Percentiles rank a stretch among this genome's conserved stretches.
Evolutionary conservation across 192 early-diverging fungal species (phyloP).

Genomic region (Umbelopsis vinacea): DNA sequence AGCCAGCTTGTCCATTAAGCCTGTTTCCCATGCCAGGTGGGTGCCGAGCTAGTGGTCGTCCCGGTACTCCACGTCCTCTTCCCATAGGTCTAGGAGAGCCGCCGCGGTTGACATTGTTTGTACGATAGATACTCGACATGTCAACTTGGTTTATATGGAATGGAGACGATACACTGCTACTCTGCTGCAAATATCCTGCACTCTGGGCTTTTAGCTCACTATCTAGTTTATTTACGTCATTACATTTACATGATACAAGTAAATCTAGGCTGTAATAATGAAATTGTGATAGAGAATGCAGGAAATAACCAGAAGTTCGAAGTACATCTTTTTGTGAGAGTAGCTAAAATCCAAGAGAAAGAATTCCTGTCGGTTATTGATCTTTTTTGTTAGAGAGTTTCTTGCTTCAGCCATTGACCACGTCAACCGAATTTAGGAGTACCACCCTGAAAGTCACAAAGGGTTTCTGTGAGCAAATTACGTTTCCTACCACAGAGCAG

Average conservation of each 20-base stretch:
- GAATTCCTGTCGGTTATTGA: too few species aligned
- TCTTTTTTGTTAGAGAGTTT: too few species aligned
- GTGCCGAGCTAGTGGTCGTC: constrained; percentile 1
- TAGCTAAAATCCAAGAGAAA: too few species aligned
- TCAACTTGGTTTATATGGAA: background rate
- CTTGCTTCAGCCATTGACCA: too few species aligned
- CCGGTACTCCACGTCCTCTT: constrained; percentile 20
- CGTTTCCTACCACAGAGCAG: too few species aligned
- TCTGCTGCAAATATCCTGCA: background rate
- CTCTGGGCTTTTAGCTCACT: background rate
- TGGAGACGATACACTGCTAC: background rate
- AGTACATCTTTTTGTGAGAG: too few species aligned
- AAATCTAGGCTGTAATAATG: too few species aligned
- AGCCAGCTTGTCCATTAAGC: background rate
- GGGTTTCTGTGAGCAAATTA: too few species aligned
- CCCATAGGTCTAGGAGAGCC: constrained; percentile 8
- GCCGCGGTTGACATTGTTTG: constrained; percentile 16
- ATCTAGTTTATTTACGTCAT: background rate
- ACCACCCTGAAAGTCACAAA: too few species aligned
- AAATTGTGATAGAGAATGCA: too few species aligned
- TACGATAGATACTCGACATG: constrained; percentile 21
- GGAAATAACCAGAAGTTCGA: too few species aligned
- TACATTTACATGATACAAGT: background rate
- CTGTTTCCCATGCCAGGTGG: background rate
- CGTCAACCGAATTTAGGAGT: too few species aligned